Evolutionary conservation across 208 protist genomes (phyloP), one percentile per base, ranked within the genome.

Genomic region (Wallacemonas sp.): DNA sequence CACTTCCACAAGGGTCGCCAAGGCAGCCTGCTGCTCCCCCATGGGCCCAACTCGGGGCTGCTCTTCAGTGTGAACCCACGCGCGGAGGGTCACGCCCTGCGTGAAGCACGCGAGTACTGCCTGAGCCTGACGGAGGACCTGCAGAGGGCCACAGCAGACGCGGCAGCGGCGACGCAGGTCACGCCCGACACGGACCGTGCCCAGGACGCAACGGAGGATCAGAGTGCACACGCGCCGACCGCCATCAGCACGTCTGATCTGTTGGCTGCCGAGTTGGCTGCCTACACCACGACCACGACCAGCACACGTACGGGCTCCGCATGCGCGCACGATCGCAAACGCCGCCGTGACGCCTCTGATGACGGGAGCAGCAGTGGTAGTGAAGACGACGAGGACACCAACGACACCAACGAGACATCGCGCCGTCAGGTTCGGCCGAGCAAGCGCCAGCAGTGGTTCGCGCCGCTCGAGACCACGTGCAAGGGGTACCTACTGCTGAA

Each of bases 61-160:
- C 74, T 94, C 19, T 88, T 88, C 70, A 92, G 77, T 1, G 75
- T 91, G 23, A 91, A 94, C 49, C 88, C 88, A 24, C 74, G 69
- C 9, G 85, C 91, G 44, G 84, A 84, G 26, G 24, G 32, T 19
- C 78, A 78, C 30, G 88, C 88, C n/a, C 49, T 81, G n/a, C 84
- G 88, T 1, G 88, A 94, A 60, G 75, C 80, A 33, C 83, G 87
- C 57, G 72, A 84, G 23, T 94, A 90, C 65, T 72, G 91, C 14
- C 72, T 68, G n/a, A 64, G 61, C 12, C 74, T 94, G 41, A 80
- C 80, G 14, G 58, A 70, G 33, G 85, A 94, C 63, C 62, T 94
- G 2, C 68, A 81, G 58, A 47, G 62, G 29, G 57, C 33, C 17
- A 12, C 27, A n/a, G 14, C 29, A 32, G 34, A 43, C 11, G 14